Evolutionary conservation across 768 basidiomycete species (phyloP).

Genomic region (Rickenella mellea): DNA sequence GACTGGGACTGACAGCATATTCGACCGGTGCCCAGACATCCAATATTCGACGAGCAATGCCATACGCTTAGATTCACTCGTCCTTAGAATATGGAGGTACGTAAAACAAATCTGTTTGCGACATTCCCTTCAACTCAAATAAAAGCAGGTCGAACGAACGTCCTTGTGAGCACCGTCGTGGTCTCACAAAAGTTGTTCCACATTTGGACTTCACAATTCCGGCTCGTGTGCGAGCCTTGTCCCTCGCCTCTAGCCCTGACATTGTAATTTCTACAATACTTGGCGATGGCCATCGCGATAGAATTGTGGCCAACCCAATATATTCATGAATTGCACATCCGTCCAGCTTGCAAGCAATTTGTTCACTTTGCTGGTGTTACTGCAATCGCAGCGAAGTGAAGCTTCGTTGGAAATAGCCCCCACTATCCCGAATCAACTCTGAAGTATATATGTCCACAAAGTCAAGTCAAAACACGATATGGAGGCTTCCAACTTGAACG

Average conservation of each 20-base stretch:
- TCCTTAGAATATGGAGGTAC: background rate
- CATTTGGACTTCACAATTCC: background rate
- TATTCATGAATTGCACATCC: background rate
- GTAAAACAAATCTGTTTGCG: background rate
- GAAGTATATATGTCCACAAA: background rate
- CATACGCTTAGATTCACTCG: conserved; percentile 46
- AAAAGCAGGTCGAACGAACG: background rate
- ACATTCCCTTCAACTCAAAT: background rate
- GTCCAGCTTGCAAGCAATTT: background rate
- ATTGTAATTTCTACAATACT: background rate
- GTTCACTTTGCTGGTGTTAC: background rate
- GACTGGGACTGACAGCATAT: conserved; percentile 55
- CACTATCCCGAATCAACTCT: background rate
- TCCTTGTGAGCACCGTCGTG: background rate
- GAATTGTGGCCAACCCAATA: background rate
- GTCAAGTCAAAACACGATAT: too few relatives aligned
- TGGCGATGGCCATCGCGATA: background rate
- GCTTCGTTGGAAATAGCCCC: background rate
- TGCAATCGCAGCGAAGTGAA: background rate
- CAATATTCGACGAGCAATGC: conserved; percentile 61
- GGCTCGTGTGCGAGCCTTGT: too few relatives aligned
- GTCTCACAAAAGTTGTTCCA: background rate
- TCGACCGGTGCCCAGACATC: conserved; percentile 56
- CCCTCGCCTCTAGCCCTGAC: too few relatives aligned
- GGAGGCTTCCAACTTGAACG: too few relatives aligned